Evolutionary conservation across 768 basidiomycete species (phyloP).

Genomic region (Panellus pusillus): DNA sequence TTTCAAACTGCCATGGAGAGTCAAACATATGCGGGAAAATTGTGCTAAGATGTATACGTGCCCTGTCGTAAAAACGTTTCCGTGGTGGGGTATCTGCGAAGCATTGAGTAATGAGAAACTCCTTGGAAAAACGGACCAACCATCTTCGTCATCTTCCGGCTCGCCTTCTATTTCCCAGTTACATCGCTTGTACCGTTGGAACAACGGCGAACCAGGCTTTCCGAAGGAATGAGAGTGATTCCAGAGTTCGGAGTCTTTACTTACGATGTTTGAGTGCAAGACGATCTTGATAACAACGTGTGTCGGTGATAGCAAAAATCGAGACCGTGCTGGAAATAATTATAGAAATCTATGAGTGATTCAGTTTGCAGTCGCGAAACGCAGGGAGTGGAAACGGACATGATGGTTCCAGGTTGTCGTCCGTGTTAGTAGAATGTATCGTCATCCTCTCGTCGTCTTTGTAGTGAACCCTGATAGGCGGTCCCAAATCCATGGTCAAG

Average conservation of each 20-base stretch:
- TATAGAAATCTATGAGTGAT: constrained; percentile 70
- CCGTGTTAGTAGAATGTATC: constrained; percentile 61
- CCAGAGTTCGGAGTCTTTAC: constrained; percentile 22
- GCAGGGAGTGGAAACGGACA: constrained; percentile 35
- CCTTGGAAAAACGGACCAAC: constrained; percentile 33
- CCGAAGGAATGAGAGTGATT: not conserved
- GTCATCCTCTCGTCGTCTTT: constrained; percentile 90
- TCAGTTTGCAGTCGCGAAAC: constrained; percentile 2
- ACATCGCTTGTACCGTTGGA: constrained; percentile 90
- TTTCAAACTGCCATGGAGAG: constrained; percentile 56
- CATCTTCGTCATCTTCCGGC: constrained; percentile 84
- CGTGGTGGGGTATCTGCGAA: constrained; percentile 68
- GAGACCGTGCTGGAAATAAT: constrained; percentile 89
- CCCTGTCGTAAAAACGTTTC: constrained; percentile 71
- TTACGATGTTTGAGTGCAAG: constrained; percentile 84
- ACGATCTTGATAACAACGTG: constrained; percentile 84
- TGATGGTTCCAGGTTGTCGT: constrained; percentile 50
- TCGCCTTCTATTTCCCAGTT: constrained; percentile 84
- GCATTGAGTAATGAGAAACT: not conserved
- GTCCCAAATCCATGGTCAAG: constrained; percentile 73
- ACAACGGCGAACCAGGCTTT: constrained; percentile 85
- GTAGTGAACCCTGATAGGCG: constrained; percentile 75
- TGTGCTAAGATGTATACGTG: constrained; percentile 27
- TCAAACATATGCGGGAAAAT: not conserved
- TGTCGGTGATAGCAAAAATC: constrained; percentile 77